phyloP scores from a whole-genome alignment of 768 basidiomycete species.

The Calocybe indica region DNA sequence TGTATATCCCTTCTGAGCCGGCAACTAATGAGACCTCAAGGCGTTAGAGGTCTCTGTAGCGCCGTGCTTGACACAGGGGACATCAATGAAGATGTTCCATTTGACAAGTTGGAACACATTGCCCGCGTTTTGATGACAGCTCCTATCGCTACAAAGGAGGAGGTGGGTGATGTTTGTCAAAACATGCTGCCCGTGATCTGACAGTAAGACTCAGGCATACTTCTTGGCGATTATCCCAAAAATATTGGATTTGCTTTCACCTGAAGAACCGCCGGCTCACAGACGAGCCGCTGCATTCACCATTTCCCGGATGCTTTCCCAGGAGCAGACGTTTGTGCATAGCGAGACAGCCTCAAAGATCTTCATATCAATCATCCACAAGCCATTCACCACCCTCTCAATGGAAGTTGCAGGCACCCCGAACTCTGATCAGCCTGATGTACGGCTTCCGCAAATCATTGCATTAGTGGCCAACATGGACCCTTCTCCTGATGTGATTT shows the following conservation, averaged over 20 bases:
- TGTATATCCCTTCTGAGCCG: conserved; percentile 61
- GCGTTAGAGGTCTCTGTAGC: conserved; percentile 61
- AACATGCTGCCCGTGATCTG: neutral
- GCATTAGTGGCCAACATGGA: conserved; percentile 69
- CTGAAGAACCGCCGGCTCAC: conserved; percentile 36
- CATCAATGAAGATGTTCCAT: conserved; percentile 39
- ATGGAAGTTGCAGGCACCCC: neutral
- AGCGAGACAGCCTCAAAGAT: conserved; percentile 25
- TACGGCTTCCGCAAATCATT: conserved; percentile 44
- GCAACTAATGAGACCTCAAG: conserved; percentile 66
- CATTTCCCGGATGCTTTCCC: conserved; percentile 56
- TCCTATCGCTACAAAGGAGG: conserved; percentile 46
- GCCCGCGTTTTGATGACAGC: conserved; percentile 57
- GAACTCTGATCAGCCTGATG: neutral
- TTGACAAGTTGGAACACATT: conserved; percentile 73
- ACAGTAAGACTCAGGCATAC: conserved; percentile 46
- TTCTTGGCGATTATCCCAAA: conserved; percentile 48
- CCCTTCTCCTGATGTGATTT: conserved; percentile 66
- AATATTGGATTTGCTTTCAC: conserved; percentile 44
- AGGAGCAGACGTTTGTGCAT: conserved; percentile 21
- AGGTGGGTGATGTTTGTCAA: conserved; percentile 36
- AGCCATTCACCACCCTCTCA: conserved; percentile 32
- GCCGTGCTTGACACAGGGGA: conserved; percentile 67
- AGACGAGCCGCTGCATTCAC: conserved; percentile 62
- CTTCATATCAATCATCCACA: conserved; percentile 46